phyloP scores from a whole-genome alignment of 1,284 basidiomycete genomes.

The Gomphus bonarii region DNA sequence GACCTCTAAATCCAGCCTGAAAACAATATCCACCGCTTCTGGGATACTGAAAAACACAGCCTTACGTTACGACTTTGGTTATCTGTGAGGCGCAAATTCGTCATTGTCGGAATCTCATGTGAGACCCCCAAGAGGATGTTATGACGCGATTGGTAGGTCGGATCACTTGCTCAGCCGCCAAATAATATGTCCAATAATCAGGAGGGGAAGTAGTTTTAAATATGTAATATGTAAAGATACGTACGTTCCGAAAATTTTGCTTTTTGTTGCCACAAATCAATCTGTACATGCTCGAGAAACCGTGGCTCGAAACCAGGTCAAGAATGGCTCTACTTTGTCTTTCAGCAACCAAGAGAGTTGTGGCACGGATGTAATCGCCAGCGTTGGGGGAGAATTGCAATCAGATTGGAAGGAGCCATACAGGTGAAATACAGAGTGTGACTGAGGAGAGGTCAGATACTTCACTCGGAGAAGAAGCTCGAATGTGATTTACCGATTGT shows the following conservation, averaged over 20 bases:
- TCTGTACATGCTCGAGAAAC: neutral
- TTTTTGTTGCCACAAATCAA: no score
- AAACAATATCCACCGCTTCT: no score
- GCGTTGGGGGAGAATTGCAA: conserved; percentile 60
- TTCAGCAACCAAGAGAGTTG: conserved; percentile 63
- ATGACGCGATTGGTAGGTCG: no score
- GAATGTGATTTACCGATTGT: conserved; percentile 37
- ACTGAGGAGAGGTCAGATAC: conserved; percentile 25
- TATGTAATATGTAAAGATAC: neutral
- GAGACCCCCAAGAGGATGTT: no score
- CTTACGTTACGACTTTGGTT: no score
- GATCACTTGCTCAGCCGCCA: no score
- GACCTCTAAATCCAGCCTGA: no score
- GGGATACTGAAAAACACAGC: no score
- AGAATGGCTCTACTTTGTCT: conserved; percentile 50
- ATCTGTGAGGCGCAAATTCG: no score
- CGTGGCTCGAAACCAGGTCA: neutral
- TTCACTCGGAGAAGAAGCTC: neutral
- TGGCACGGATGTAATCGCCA: conserved; percentile 58
- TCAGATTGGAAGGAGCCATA: conserved; percentile 56
- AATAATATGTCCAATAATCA: no score
- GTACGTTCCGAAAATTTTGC: no score
- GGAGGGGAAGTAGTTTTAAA: neutral
- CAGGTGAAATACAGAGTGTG: conserved; percentile 66
- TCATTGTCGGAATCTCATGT: no score